Evolutionary conservation across 2,329 filamentous ascomycete species (phyloP).

Genomic region (Achaetomium macrosporum): DNA sequence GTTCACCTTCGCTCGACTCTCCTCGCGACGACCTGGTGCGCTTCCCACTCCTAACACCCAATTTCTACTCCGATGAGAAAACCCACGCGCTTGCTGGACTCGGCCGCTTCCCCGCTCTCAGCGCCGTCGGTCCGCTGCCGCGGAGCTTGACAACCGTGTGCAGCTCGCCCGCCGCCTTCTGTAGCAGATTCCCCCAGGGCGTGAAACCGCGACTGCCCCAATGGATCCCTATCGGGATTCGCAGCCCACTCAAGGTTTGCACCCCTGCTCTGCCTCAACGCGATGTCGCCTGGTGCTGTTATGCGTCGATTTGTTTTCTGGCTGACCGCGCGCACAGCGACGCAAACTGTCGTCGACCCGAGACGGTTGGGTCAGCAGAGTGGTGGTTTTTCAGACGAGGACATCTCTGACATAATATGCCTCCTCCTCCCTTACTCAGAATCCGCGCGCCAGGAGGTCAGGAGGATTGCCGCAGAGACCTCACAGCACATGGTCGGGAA

Average conservation of each 20-base stretch:
- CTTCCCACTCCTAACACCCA: not conserved
- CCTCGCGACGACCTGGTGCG: not conserved
- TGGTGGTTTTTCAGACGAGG: conserved; percentile 74
- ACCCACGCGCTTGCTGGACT: conserved; percentile 1
- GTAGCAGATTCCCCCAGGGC: not conserved
- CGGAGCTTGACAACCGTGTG: conserved; percentile 2
- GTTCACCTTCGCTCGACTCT: not conserved
- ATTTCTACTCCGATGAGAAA: conserved; percentile 5
- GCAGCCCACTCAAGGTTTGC: conserved; percentile 25
- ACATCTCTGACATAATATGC: conserved; percentile 83
- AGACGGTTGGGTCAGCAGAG: conserved; percentile 72
- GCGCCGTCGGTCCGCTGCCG: conserved; percentile 4
- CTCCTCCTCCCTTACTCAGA: conserved; percentile 75
- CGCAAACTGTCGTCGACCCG: conserved; percentile 76
- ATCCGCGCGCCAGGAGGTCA: conserved; percentile 66
- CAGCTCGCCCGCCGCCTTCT: not conserved
- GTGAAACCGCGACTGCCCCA: conserved; percentile 2
- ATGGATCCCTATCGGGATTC: conserved; percentile 23
- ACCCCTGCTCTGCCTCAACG: not conserved
- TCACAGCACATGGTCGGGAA: conserved; percentile 46
- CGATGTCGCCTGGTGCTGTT: not conserved
- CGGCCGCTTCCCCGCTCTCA: not conserved
- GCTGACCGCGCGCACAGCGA: conserved; percentile 43
- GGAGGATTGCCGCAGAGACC: conserved; percentile 41
- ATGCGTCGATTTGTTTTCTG: not conserved